These are phyloP conservation scores for Rubus idaeus DNA, from an alignment of 306 rosid species.

Conservation along the genomic window DNA sequence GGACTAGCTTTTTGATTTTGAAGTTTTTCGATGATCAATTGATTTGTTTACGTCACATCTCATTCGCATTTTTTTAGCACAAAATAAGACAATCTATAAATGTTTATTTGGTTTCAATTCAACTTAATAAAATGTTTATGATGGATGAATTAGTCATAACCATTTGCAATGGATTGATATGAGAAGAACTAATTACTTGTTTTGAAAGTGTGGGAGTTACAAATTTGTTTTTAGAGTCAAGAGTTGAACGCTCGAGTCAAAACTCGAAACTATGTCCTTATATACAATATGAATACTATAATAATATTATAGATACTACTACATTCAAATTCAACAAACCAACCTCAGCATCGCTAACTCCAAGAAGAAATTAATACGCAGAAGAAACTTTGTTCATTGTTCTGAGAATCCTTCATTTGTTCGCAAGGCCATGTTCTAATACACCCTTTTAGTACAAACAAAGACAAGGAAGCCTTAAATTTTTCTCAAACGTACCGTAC, in stretches of 20 bases:
- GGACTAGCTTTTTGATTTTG: neutral
- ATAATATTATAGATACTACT: neutral
- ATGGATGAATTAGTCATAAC: neutral
- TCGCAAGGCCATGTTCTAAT: slow-evolving; percentile 44
- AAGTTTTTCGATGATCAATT: neutral
- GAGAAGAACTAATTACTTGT: neutral
- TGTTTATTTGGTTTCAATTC: neutral
- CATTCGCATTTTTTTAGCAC: neutral
- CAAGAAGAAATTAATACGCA: slow-evolving; percentile 13
- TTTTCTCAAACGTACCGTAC: slow-evolving; percentile 13
- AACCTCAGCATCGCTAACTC: slow-evolving; percentile 2
- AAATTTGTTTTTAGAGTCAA: neutral
- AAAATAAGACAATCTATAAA: neutral
- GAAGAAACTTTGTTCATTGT: slow-evolving; percentile 14
- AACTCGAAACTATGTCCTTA: neutral
- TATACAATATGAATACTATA: neutral
- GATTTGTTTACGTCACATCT: neutral
- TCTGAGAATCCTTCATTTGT: slow-evolving; percentile 34
- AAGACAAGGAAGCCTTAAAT: slow-evolving; percentile 16
- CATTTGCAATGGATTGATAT: neutral
- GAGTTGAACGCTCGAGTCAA: neutral
- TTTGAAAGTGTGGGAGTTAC: neutral
- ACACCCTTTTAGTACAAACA: slow-evolving; percentile 29
- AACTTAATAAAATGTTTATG: neutral
- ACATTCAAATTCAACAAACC: slow-evolving; percentile 12